These are phyloP conservation scores for Populus alba DNA, from an alignment of 345 rosid genomes.

Conservation along the genomic window DNA sequence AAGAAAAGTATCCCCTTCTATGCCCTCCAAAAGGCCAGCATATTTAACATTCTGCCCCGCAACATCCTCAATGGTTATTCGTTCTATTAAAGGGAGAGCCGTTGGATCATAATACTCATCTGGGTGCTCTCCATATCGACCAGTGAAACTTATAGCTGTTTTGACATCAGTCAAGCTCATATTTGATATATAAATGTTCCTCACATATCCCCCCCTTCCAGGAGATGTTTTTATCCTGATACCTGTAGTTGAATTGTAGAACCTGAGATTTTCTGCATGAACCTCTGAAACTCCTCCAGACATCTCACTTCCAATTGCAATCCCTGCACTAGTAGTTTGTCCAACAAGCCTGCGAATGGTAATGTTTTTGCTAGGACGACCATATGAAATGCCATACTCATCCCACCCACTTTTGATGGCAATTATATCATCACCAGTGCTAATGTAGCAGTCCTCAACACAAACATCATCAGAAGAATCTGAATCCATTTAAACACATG, in stretches of 20 bases:
- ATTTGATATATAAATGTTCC: constrained; percentile 64
- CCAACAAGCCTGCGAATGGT: constrained; percentile 64
- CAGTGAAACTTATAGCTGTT: constrained; percentile 63
- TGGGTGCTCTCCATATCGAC: constrained; percentile 83
- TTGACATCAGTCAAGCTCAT: constrained; percentile 57
- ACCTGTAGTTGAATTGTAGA: constrained; percentile 62
- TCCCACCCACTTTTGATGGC: constrained; percentile 99
- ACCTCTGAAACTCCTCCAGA: constrained; percentile 94
- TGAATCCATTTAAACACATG: constrained; percentile 33
- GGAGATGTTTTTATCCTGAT: constrained; percentile 84
- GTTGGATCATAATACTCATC: constrained; percentile 63
- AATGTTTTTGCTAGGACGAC: constrained; percentile 73
- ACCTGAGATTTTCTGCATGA: constrained; percentile 51
- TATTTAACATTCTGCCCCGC: constrained; percentile 55
- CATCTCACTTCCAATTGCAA: constrained; percentile 96
- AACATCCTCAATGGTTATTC: constrained; percentile 65
- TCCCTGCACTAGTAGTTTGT: constrained; percentile 72
- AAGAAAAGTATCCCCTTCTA: constrained; percentile 64
- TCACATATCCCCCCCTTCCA: constrained; percentile 90
- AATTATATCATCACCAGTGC: constrained; percentile 89
- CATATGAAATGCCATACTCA: constrained; percentile 81
- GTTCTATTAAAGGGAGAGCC: constrained; percentile 70
- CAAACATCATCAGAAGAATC: constrained; percentile 88
- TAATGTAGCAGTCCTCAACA: constrained; percentile 83
- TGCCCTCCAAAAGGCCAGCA: constrained; percentile 86